phyloP scores from a whole-genome alignment of 768 basidiomycete species.

The Naganishia friedmannii region DNA sequence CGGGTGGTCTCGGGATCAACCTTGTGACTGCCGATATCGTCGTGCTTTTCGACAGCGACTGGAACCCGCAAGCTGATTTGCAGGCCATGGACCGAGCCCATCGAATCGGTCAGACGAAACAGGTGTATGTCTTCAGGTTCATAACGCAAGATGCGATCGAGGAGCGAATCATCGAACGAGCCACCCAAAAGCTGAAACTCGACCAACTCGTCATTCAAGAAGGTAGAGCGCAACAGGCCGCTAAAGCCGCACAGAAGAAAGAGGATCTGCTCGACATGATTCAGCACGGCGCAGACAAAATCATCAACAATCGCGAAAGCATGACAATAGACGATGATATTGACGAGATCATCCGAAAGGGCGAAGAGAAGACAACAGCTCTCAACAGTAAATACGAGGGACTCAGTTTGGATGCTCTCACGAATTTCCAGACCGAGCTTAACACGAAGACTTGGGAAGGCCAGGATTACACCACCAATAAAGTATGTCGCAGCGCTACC shows the following conservation, averaged over 20 bases:
- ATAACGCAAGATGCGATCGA: constrained; percentile 88
- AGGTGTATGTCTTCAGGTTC: constrained; percentile 96
- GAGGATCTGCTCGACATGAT: constrained; percentile 98
- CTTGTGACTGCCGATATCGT: constrained; percentile 92
- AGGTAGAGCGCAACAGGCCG: constrained; percentile 67
- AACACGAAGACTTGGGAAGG: constrained; percentile 88
- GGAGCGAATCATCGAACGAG: constrained; percentile 89
- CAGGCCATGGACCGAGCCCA: constrained; percentile 99
- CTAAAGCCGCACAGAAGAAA: constrained; percentile 70
- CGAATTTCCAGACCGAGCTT: constrained; percentile 93
- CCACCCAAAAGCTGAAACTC: constrained; percentile 88
- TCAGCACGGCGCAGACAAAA: constrained; percentile 92
- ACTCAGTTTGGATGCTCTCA: constrained; percentile 88
- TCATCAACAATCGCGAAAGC: constrained; percentile 75
- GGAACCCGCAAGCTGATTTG: constrained; percentile 98
- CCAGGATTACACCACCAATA: constrained; percentile 77
- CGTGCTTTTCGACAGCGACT: constrained; percentile 92
- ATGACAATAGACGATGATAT: constrained; percentile 82
- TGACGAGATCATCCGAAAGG: constrained; percentile 84
- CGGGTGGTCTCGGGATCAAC: constrained; percentile 96
- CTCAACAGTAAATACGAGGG: constrained; percentile 88
- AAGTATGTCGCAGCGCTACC: constrained; percentile 55
- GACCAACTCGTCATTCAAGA: constrained; percentile 98
- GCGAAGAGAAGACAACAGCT: constrained; percentile 83
- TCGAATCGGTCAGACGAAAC: constrained; percentile 94